phyloP scores from a whole-genome alignment of 1,284 basidiomycete species.

The Irpex sp. region DNA sequence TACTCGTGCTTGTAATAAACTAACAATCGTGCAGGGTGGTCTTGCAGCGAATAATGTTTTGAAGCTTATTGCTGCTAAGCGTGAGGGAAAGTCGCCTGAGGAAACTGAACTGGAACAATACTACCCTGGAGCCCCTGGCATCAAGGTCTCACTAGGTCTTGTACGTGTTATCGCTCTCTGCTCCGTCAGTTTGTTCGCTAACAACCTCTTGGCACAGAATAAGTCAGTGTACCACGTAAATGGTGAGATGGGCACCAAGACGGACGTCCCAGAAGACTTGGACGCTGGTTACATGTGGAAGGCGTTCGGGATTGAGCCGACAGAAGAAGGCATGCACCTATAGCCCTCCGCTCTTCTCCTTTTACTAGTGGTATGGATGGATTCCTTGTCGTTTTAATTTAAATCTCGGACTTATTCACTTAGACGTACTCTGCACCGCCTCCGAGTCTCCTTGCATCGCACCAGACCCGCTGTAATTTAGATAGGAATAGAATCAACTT shows the following conservation, averaged over 20 bases:
- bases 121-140: conserved; percentile 51
- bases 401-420: no score
- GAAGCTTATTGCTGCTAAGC: conserved; percentile 32
- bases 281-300: conserved; percentile 45
- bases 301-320: conserved; percentile 31
- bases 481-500: no score
- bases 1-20: not conserved
- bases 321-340: conserved; percentile 30
- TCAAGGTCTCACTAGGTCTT: conserved; percentile 70
- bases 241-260: conserved; percentile 40
- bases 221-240: conserved; percentile 44
- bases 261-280: conserved; percentile 44
- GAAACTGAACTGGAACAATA: conserved; percentile 48
- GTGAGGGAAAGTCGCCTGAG: not conserved
- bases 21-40: conserved; percentile 26
- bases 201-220: conserved; percentile 23
- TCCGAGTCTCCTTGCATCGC: no score
- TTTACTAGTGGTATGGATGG: no score
- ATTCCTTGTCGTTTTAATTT: no score
- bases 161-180: conserved; percentile 27
- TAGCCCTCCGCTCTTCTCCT: not conserved
- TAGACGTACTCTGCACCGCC: no score
- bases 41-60: conserved; percentile 54
- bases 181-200: no score
- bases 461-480: no score